Evolutionary conservation across 306 rosid genomes (phyloP).

Genomic region (Vigna trinervia): DNA sequence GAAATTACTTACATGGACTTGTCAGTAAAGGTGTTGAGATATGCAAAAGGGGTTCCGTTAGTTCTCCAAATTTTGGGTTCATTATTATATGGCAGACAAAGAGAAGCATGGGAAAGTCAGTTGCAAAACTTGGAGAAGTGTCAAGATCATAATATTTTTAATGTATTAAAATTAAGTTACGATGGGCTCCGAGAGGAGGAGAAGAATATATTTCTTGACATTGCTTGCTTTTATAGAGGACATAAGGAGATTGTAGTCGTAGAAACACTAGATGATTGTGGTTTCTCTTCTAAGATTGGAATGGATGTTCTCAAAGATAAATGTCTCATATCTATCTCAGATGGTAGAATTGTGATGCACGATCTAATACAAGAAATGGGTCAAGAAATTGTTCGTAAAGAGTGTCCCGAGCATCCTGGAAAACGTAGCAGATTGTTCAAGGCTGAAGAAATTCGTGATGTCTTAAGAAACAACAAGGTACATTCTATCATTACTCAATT

Average conservation of each 20-base stretch:
- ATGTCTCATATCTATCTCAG: constrained; percentile 2
- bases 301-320: constrained; percentile 35
- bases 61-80: constrained; percentile 49
- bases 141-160: not conserved
- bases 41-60: constrained; percentile 48
- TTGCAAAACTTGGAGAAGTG: constrained; percentile 23
- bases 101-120: constrained; percentile 36
- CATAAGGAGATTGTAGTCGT: not conserved
- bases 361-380: constrained; percentile 34
- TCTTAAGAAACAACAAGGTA: constrained; percentile 40
- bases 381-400: constrained; percentile 34
- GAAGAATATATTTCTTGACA: constrained; percentile 31
- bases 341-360: constrained; percentile 42
- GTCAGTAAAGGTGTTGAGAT: not conserved
- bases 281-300: constrained; percentile 28
- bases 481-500: not conserved
- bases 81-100: not conserved
- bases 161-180: constrained; percentile 39
- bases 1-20: not conserved
- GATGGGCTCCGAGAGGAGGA: constrained; percentile 32
- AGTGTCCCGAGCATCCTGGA: constrained; percentile 29
- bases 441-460: constrained; percentile 21
- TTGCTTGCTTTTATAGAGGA: constrained; percentile 46
- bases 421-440: constrained; percentile 49
- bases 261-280: not conserved